Base-by-base conservation (phyloP, 331 rosid genomes). In the Acacia concinna region DNA sequence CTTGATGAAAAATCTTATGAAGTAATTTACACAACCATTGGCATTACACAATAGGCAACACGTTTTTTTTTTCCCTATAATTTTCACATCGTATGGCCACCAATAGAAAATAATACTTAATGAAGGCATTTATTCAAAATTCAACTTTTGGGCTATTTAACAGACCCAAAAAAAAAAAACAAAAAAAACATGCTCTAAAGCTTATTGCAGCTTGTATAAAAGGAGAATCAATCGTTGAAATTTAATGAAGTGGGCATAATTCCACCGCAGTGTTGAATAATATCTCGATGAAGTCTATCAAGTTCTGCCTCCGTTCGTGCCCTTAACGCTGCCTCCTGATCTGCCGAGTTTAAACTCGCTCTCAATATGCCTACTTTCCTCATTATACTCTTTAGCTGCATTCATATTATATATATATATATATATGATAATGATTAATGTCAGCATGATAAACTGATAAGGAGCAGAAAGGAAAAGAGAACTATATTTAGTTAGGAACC, bases 361-460 rank as follows among this genome's bases (percentile, higher is more conserved):
- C 11, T 79, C 68, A 94, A 78, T 13, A 72, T 49, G 2, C 25
- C 35, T 23, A 90, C 82, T 68, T 84, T 82, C 86, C 68, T 88
- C 52, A 51, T 68, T 21, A 86, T 59, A 83, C 97, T 88, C 75
- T 71, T 82, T 13, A 91, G 74, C 95, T 91, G 84, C 81, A 11
- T 38, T 38, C 8, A 38, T 38, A 38, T 23, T 23, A 32, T 13
- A 30, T 4, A 30, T 9, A 9, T 1, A 15, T 12, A 8, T 1
- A 10, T 46, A 17, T 46, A 12, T 15, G n/a, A n/a, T n/a, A n/a
- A 46, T 44, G 52, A 46, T 15, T 13, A 13, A 46, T 46, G 18
- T 46, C 18, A 49, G 8, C 23, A 18, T 49, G 57, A 49, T 18
- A 49, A 15, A 6, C 6, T 17, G 23, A 5, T 4, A 49, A 49